These are phyloP conservation scores for Extremus antarcticus DNA, from an alignment of 495 filamentous ascomycete genomes.

Conservation along the genomic window DNA sequence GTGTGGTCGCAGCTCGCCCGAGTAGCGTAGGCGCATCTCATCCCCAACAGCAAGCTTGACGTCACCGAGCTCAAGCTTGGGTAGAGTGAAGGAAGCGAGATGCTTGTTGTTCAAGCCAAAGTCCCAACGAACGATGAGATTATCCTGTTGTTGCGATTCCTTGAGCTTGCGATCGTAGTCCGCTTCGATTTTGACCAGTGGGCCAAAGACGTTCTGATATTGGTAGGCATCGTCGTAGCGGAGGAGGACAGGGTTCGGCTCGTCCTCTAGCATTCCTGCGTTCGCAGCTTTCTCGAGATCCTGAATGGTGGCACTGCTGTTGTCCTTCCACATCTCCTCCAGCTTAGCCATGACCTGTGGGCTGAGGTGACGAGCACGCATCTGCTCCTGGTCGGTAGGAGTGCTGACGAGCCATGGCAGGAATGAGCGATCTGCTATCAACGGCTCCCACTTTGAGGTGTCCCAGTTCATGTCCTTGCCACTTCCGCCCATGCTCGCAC, in stretches of 20 bases:
- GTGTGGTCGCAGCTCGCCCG: constrained; percentile 79
- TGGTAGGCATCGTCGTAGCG: constrained; percentile 97
- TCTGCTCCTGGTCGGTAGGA: constrained; percentile 88
- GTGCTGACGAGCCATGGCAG: constrained; percentile 84
- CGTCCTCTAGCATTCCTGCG: constrained; percentile 75
- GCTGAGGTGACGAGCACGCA: constrained; percentile 85
- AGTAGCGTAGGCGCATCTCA: constrained; percentile 96
- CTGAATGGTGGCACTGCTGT: constrained; percentile 74
- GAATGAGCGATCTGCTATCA: constrained; percentile 96
- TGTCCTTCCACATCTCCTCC: constrained; percentile 99
- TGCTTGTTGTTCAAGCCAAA: constrained; percentile 97
- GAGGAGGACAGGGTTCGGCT: constrained; percentile 82
- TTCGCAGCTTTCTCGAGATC: constrained; percentile 77
- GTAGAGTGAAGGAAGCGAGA: constrained; percentile 86
- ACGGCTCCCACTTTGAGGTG: constrained; percentile 90
- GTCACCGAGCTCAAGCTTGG: constrained; percentile 94
- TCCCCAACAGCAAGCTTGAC: constrained; percentile 97
- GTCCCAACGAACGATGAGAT: constrained; percentile 88
- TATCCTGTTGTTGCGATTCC: constrained; percentile 94
- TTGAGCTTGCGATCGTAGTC: constrained; percentile 99
- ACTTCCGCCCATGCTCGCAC: constrained; percentile 73
- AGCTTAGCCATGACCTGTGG: constrained; percentile 94
- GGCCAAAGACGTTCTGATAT: constrained; percentile 98
- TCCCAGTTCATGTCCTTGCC: constrained; percentile 99
- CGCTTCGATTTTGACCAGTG: constrained; percentile 98